phyloP scores from a whole-genome alignment of 768 basidiomycete species.

The Strobilomyces echinocephalus region DNA sequence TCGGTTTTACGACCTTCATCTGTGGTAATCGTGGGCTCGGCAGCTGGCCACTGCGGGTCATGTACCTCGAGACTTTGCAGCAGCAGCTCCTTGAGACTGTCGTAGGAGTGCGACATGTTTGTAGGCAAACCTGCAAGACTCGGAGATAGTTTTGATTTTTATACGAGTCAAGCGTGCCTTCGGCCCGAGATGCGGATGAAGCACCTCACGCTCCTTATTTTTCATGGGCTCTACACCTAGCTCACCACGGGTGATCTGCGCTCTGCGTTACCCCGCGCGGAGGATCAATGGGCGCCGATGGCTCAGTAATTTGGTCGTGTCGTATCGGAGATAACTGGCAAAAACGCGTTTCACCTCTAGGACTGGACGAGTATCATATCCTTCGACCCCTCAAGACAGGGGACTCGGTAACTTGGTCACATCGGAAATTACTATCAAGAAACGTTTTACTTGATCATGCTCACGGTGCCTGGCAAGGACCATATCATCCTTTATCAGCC shows the following conservation, averaged over 20 bases:
- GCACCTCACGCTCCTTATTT: not conserved
- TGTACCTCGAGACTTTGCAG: constrained; percentile 20
- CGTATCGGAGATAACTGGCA: not conserved
- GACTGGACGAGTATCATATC: not conserved
- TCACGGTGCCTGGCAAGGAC: not conserved
- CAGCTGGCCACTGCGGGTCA: constrained; percentile 11
- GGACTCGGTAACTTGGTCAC: not conserved
- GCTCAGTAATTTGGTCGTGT: no score
- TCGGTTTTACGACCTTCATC: constrained; percentile 74
- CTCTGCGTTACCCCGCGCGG: no score
- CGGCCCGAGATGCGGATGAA: no score
- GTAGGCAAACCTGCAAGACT: not conserved
- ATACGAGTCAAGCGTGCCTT: not conserved
- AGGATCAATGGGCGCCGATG: no score
- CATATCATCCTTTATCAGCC: not conserved
- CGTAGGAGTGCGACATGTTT: constrained; percentile 25
- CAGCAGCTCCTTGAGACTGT: constrained; percentile 16
- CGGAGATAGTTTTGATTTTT: constrained; percentile 1
- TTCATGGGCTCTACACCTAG: not conserved
- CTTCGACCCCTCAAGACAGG: not conserved
- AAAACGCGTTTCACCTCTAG: not conserved
- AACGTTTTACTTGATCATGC: not conserved
- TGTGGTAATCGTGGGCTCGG: constrained; percentile 36
- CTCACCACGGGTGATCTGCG: not conserved
- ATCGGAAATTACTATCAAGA: not conserved